phyloP scores from a whole-genome alignment of 1,284 basidiomycete species.

The Cryptococcus amylolentus region DNA sequence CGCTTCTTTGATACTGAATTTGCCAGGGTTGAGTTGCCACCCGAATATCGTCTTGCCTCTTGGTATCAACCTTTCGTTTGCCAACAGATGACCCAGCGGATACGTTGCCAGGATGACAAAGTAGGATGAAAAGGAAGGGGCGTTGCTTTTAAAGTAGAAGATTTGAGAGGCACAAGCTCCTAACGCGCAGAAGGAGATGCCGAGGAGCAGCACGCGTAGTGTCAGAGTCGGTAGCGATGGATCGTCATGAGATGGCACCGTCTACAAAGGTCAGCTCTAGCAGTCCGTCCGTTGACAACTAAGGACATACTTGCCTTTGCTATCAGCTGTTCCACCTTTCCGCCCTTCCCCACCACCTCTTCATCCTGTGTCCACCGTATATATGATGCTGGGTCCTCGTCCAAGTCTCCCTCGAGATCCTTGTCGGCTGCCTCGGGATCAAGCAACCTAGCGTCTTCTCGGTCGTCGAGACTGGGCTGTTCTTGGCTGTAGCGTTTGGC shows the following conservation, averaged over 20 bases:
- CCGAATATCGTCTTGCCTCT: conserved; percentile 31
- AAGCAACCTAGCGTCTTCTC: conserved; percentile 9
- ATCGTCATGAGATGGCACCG: conserved; percentile 56
- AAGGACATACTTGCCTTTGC: conserved; percentile 24
- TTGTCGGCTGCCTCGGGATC: conserved; percentile 6
- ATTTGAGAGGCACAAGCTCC: conserved; percentile 54
- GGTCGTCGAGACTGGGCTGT: not conserved
- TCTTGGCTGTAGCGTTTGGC: conserved; percentile 7
- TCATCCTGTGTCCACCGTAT: conserved; percentile 15
- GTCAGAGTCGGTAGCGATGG: conserved; percentile 55
- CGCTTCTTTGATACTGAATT: conserved; percentile 52
- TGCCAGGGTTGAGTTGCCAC: conserved; percentile 53
- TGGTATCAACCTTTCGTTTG: conserved; percentile 35
- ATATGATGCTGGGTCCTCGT: conserved; percentile 13
- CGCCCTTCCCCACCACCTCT: conserved; percentile 36
- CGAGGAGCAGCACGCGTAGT: conserved; percentile 54
- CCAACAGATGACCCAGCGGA: conserved; percentile 50
- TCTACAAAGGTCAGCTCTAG: conserved; percentile 24
- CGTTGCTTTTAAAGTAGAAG: conserved; percentile 54
- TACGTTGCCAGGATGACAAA: conserved; percentile 56
- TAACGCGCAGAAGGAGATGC: conserved; percentile 54
- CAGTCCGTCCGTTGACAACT: conserved; percentile 52
- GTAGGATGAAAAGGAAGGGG: conserved; percentile 55
- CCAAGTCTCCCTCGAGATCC: conserved; percentile 5
- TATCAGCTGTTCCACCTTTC: conserved; percentile 38